A percentile compares a stretch with the other conserved stretches of the same genome.
Conservation (phyloP, 1,139 yeast species). For the Kodamaea suecica region DNA sequence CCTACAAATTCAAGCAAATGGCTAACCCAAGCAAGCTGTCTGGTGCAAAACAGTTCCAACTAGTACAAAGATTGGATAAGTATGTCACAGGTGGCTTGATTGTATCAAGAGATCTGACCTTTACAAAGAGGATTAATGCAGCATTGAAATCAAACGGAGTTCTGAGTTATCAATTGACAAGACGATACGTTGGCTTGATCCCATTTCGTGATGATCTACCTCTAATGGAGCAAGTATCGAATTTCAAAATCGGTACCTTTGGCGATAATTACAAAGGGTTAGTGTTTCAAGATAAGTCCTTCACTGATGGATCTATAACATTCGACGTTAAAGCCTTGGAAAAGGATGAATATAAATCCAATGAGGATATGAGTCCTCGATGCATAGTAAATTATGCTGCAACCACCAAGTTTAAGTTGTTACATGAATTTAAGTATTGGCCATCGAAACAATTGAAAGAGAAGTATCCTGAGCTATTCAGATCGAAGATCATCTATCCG, state of each 20-base stretch:
- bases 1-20: slow-evolving; percentile 12
- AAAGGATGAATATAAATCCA: slow-evolving; percentile 9
- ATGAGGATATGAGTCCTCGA: not conserved
- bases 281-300: slow-evolving; percentile 5
- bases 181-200: slow-evolving; percentile 23
- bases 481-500: slow-evolving; percentile 16
- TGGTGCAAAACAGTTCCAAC: slow-evolving; percentile 15
- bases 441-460: slow-evolving; percentile 7
- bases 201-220: slow-evolving; percentile 7
- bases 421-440: slow-evolving; percentile 10
- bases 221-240: slow-evolving; percentile 5
- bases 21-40: slow-evolving; percentile 11
- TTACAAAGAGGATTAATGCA: slow-evolving; percentile 15
- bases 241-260: not conserved
- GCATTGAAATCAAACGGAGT: slow-evolving; percentile 9
- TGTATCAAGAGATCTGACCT: slow-evolving; percentile 19
- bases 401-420: slow-evolving; percentile 16
- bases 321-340: slow-evolving; percentile 15
- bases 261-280: slow-evolving; percentile 8
- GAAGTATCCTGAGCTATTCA: slow-evolving; percentile 16
- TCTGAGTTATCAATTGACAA: slow-evolving; percentile 9
- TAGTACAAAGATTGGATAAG: slow-evolving; percentile 24
- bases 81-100: slow-evolving; percentile 26
- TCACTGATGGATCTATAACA: slow-evolving; percentile 14
- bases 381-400: slow-evolving; percentile 11